Conservation (phyloP, 441 rosid species). For the Theobroma grandiflorum region DNA sequence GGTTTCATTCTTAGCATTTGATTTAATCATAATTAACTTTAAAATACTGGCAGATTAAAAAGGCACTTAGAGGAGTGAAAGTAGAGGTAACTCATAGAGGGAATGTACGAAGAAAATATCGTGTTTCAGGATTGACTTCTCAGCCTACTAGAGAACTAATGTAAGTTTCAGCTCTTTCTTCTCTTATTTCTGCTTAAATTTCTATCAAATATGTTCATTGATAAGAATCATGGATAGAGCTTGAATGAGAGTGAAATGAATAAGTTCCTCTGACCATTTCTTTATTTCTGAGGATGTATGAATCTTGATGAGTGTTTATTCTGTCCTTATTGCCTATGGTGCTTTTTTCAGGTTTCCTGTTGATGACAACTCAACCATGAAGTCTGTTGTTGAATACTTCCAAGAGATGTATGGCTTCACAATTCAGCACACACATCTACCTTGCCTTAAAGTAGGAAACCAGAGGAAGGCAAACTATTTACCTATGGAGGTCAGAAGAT, state of each 20-base stretch:
- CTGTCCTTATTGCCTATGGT: background rate
- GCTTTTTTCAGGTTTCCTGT: constrained; percentile 78
- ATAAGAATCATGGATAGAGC: background rate
- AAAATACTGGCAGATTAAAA: constrained; percentile 67
- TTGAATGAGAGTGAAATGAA: constrained; percentile 5
- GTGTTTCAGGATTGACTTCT: constrained; percentile 95
- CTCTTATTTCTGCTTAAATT: background rate
- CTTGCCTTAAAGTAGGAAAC: constrained; percentile 98
- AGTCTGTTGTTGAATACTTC: constrained; percentile 95
- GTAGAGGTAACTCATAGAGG: constrained; percentile 98
- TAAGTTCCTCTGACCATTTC: background rate
- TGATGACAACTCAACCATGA: constrained; percentile 93
- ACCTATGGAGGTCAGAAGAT: constrained; percentile 88
- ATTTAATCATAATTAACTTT: constrained; percentile 27
- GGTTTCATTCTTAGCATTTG: constrained; percentile 21
- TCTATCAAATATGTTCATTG: constrained; percentile 5
- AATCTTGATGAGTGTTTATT: constrained; percentile 19
- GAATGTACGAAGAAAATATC: constrained; percentile 87
- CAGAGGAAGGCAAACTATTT: constrained; percentile 96
- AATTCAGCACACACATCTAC: constrained; percentile 88
- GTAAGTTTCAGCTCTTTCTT: constrained; percentile 49
- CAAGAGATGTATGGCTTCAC: constrained; percentile 99
- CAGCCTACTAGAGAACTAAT: constrained; percentile 98
- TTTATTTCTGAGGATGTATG: constrained; percentile 1
- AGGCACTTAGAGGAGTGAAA: constrained; percentile 95